Evolutionary conservation across 2,329 filamentous ascomycete genomes (phyloP), one percentile per base, ranked within the genome.

Genomic region (Rhexocercosporidium sp.): DNA sequence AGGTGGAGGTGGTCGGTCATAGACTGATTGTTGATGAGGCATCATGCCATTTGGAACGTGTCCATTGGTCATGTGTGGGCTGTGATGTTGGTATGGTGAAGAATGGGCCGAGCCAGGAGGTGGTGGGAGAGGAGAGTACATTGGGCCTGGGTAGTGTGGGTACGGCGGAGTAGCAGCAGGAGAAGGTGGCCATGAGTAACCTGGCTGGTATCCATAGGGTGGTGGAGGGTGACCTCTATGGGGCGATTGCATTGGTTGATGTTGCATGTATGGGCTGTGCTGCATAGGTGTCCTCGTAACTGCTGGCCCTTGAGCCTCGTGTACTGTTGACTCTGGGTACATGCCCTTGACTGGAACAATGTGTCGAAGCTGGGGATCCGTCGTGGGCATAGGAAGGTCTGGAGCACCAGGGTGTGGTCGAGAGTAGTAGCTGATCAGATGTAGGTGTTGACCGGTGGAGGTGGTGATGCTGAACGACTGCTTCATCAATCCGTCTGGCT

Each of bases 401-500:
- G 89, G 86, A 31, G 90, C 86, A 39, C 88, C 88, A 3, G 92
- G 88, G 66, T 93, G 89, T 31, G 92, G 92, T 65, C 94, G 88
- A 3, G 94, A 92, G 80, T 94, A 98, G 82, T 99, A 99, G 75
- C 95, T 97, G 81, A 99, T 99, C 61, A 99, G 86, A 81, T 99
- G 96, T 1, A 99, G 88, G 78, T 98, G 96, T 75, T 97, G 94
- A 71, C 93, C 88, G 44, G 86, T 90, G 1, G 92, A 93, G 1
- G 96, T 98, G 25, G 94, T 97, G 81, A 99, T 98, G 82, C 95
- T 98, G 85, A 98, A 99, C 0, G 96, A 98, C 81, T 99, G 96
- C 86, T 99, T 99, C 94, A 98, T 97, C 3, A 99, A 86, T 0
- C 96, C 96, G 75, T 99, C 96, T 11, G 91, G 92, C 84, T 97